A percentile compares a stretch with the other conserved stretches of the same genome.
Conservation (phyloP, 345 rosid genomes). For the Bruguiera parviflora region DNA sequence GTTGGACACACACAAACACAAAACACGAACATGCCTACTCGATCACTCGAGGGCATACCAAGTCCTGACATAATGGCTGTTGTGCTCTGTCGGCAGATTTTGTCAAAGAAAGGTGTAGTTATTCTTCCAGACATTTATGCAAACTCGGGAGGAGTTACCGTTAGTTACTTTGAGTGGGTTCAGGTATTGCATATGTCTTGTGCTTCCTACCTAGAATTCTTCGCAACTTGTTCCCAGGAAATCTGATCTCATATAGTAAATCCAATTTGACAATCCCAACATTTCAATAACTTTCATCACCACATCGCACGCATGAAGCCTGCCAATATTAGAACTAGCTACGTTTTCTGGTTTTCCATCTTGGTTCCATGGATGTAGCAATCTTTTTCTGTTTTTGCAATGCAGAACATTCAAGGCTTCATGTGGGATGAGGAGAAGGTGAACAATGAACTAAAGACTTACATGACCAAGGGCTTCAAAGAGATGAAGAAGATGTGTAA, state of each 20-base stretch:
- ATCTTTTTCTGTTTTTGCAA: background rate
- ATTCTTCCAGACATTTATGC: constrained; percentile 96
- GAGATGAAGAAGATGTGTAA: constrained; percentile 82
- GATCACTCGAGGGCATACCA: no score
- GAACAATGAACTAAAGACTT: constrained; percentile 65
- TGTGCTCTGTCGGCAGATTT: constrained; percentile 40
- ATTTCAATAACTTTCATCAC: background rate
- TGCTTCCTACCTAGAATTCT: no score
- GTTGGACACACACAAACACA: background rate
- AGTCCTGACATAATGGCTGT: background rate
- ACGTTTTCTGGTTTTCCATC: background rate
- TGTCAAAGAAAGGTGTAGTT: constrained; percentile 77
- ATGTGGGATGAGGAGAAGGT: constrained; percentile 97
- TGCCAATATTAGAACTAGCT: background rate
- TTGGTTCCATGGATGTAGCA: background rate
- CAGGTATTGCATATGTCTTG: constrained; percentile 45
- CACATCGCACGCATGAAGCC: background rate
- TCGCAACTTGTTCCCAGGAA: background rate
- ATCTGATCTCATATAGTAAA: no score
- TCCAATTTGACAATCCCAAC: background rate
- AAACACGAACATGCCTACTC: no score
- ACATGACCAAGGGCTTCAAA: constrained; percentile 80
- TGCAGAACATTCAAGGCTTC: constrained; percentile 95
- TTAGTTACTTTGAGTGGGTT: constrained; percentile 99
- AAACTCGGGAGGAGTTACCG: constrained; percentile 96